These are phyloP conservation scores for Candida piceae DNA, from an alignment of 805 yeast species.

Conservation along the genomic window DNA sequence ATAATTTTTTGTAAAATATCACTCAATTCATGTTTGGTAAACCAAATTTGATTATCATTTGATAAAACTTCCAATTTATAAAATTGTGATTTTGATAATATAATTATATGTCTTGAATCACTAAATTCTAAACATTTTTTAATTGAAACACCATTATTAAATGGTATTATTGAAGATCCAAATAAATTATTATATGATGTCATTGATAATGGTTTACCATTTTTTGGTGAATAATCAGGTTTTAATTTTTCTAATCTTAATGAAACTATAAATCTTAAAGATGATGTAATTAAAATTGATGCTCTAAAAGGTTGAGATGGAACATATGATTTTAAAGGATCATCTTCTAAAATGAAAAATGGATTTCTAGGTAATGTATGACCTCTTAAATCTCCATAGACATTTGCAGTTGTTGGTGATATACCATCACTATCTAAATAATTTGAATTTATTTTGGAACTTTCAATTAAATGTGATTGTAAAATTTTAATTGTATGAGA, in stretches of 20 bases:
- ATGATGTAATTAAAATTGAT: constrained; percentile 59
- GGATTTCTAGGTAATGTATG: constrained; percentile 76
- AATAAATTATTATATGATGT: constrained; percentile 60
- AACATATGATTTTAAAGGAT: constrained; percentile 53
- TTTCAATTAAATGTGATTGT: constrained; percentile 49
- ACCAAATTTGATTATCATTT: constrained; percentile 42
- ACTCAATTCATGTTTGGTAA: constrained; percentile 47
- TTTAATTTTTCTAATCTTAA: constrained; percentile 48
- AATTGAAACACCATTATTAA: constrained; percentile 35
- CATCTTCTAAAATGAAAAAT: constrained; percentile 67
- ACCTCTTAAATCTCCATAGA: constrained; percentile 59
- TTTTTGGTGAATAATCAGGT: constrained; percentile 53
- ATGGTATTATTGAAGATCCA: constrained; percentile 61
- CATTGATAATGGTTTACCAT: constrained; percentile 57
- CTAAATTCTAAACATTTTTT: constrained; percentile 28
- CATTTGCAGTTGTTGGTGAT: constrained; percentile 49
- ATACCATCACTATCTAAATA: constrained; percentile 49
- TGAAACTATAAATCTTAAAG: constrained; percentile 60
- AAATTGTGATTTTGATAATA: constrained; percentile 46
- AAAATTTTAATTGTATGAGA: constrained; percentile 39
- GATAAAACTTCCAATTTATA: constrained; percentile 47
- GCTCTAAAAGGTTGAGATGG: constrained; percentile 68
- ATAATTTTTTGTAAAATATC: constrained; percentile 39
- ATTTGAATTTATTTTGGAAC: constrained; percentile 38
- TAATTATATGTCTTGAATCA: constrained; percentile 45